Conservation (phyloP, 331 rosid genomes). For the Rosa hybrid region DNA sequence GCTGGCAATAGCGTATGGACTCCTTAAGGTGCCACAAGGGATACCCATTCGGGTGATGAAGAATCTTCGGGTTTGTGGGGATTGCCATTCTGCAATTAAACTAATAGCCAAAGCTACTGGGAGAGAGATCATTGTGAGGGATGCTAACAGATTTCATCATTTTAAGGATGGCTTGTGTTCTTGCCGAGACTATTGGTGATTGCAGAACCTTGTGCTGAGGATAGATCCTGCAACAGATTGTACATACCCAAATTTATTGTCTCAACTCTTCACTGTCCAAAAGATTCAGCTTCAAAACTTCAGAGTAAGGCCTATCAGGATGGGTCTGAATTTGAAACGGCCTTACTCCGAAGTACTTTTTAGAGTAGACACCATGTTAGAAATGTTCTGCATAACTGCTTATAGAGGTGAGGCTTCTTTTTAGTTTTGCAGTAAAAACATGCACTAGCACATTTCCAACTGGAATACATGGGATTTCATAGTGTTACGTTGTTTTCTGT, state of each 20-base stretch:
- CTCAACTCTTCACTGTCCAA: constrained; percentile 1
- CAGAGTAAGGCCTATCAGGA: neutral
- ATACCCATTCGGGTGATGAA: constrained; percentile 72
- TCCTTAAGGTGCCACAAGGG: constrained; percentile 66
- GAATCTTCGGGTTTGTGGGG: constrained; percentile 86
- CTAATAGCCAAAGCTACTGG: constrained; percentile 68
- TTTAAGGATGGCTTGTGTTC: constrained; percentile 75
- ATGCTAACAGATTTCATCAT: constrained; percentile 80
- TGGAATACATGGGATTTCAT: neutral
- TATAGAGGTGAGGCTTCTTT: neutral
- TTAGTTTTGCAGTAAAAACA: neutral
- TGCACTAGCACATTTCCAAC: neutral
- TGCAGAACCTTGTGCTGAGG: neutral
- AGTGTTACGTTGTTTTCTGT: neutral
- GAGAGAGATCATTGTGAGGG: constrained; percentile 76
- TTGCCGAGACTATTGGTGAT: constrained; percentile 72
- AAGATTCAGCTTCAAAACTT: neutral
- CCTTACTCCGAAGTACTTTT: neutral
- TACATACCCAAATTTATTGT: neutral
- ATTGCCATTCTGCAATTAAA: constrained; percentile 79
- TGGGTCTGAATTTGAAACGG: neutral
- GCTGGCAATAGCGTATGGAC: constrained; percentile 76
- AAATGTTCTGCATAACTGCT: neutral
- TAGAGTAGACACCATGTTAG: neutral
- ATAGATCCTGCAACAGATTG: constrained; percentile 12